phyloP scores from a whole-genome alignment of 352 stramenopile genomes.

The Thalassiosira allenii region DNA sequence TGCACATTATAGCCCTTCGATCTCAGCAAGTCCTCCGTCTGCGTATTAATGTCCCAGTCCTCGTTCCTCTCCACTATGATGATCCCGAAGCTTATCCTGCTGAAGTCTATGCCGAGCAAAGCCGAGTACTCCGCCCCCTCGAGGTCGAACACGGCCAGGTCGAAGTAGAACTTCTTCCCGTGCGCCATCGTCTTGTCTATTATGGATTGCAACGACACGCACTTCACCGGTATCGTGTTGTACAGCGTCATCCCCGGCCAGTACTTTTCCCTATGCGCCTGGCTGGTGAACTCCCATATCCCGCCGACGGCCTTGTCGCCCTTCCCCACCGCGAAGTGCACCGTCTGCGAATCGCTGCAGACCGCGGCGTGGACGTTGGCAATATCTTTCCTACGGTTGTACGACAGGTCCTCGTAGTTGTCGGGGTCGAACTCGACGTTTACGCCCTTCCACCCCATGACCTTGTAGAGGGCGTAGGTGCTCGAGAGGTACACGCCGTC shows the following conservation, averaged over 20 bases:
- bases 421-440: constrained; percentile 51
- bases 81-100: constrained; percentile 46
- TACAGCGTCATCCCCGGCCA: constrained; percentile 51
- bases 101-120: constrained; percentile 43
- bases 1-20: constrained; percentile 41
- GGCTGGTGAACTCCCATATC: constrained; percentile 51
- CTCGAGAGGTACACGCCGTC: constrained; percentile 41
- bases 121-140: constrained; percentile 43
- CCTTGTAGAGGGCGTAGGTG: constrained; percentile 45
- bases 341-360: constrained; percentile 32
- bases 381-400: constrained; percentile 46
- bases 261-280: constrained; percentile 33
- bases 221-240: constrained; percentile 46
- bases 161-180: constrained; percentile 43
- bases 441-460: constrained; percentile 47
- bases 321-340: constrained; percentile 38
- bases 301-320: constrained; percentile 17
- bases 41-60: constrained; percentile 33
- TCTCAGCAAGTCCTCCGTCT: constrained; percentile 38
- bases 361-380: constrained; percentile 52
- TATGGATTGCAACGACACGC: constrained; percentile 45
- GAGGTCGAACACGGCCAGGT: constrained; percentile 43
- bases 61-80: constrained; percentile 46
- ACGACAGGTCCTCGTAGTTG: constrained; percentile 38
- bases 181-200: constrained; percentile 42